Percentiles rank a stretch among this genome's conserved stretches.
Evolutionary conservation across 1,139 yeast genomes (phyloP).

Genomic region (Saccharomycopsis crataegensis): DNA sequence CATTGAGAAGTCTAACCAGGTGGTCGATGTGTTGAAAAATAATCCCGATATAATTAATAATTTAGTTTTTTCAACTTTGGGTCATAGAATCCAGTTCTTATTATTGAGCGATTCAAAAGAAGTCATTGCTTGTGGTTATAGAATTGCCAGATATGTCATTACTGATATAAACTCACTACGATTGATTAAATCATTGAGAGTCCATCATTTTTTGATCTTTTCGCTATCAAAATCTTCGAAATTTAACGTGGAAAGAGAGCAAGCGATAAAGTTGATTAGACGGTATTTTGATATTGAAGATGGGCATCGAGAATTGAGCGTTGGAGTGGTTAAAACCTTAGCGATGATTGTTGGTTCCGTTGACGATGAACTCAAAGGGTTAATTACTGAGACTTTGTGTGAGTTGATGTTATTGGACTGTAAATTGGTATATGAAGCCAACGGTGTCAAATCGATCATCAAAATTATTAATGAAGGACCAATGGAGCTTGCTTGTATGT

Average conservation of each 20-base stretch:
- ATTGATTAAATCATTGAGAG: conserved; percentile 38
- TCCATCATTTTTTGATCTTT: conserved; percentile 58
- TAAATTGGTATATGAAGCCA: conserved; percentile 49
- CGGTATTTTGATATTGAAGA: conserved; percentile 49
- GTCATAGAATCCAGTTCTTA: conserved; percentile 53
- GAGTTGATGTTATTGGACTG: conserved; percentile 66
- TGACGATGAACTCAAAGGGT: conserved; percentile 47
- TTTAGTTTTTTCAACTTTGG: conserved; percentile 53
- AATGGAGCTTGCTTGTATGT: conserved; percentile 45
- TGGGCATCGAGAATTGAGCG: conserved; percentile 50
- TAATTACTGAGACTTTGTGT: conserved; percentile 62
- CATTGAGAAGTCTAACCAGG: conserved; percentile 53
- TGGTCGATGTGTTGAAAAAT: conserved; percentile 48
- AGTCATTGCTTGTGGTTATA: conserved; percentile 68
- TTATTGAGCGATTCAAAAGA: conserved; percentile 52
- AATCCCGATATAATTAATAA: conserved; percentile 62
- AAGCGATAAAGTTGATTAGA: conserved; percentile 69
- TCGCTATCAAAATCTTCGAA: conserved; percentile 52
- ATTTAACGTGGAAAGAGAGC: conserved; percentile 59
- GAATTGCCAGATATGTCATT: conserved; percentile 61
- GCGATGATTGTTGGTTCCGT: conserved; percentile 61
- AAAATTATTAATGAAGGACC: conserved; percentile 58
- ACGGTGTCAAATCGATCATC: conserved; percentile 57
- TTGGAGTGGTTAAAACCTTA: conserved; percentile 57
- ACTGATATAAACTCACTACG: conserved; percentile 45